phyloP scores from a whole-genome alignment of 495 filamentous ascomycete genomes.

The Aspergillus sparsus region DNA sequence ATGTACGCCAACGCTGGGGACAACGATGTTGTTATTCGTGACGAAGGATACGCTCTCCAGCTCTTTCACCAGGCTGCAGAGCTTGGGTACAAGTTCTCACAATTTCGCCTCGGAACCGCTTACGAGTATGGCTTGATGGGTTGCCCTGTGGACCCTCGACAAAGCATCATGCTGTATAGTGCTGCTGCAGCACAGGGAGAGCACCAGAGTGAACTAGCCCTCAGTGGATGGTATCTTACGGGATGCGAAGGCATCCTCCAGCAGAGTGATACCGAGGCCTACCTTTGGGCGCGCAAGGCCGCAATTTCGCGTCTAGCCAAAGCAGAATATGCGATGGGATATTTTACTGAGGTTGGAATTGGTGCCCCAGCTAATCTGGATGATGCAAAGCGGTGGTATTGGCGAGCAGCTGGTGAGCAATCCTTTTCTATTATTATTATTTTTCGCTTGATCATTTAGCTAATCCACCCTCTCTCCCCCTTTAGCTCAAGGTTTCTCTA shows the following conservation, averaged over 20 bases:
- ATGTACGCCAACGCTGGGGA: constrained; percentile 73
- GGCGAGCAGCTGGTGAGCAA: constrained; percentile 89
- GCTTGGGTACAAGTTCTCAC: constrained; percentile 91
- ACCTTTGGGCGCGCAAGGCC: constrained; percentile 94
- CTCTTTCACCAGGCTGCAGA: constrained; percentile 88
- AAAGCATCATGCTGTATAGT: constrained; percentile 90
- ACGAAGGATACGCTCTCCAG: constrained; percentile 73
- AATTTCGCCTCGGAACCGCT: constrained; percentile 82
- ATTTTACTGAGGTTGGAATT: constrained; percentile 94
- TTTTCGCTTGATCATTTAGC: constrained; percentile 25
- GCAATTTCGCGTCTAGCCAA: constrained; percentile 81
- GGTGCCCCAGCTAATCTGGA: constrained; percentile 83
- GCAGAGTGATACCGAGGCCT: constrained; percentile 94
- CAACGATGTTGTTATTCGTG: constrained; percentile 72
- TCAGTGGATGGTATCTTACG: constrained; percentile 96
- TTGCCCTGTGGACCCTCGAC: constrained; percentile 75
- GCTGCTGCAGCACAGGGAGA: constrained; percentile 90
- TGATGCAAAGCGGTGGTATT: constrained; percentile 98
- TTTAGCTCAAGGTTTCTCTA: constrained; percentile 87
- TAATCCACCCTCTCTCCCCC: neutral
- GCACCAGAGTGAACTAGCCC: constrained; percentile 88
- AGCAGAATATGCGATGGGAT: constrained; percentile 97
- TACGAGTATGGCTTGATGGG: constrained; percentile 90
- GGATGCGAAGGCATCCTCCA: constrained; percentile 83
- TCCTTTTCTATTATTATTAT: constrained; percentile 12